Conservation (phyloP, 129 eudicot species). For the Gnaphalium uliginosum region DNA sequence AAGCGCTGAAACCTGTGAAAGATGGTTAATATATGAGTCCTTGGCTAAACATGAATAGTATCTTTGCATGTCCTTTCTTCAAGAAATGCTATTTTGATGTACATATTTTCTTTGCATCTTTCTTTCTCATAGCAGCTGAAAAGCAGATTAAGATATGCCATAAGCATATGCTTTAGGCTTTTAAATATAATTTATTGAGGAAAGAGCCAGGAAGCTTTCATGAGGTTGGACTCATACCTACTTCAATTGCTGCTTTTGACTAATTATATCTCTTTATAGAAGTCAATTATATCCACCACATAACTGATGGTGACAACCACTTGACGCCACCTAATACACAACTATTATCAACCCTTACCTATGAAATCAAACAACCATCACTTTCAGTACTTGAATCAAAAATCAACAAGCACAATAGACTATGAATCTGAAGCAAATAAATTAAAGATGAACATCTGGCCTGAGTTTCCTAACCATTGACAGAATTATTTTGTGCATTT, state of each 20-base stretch:
- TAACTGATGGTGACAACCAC: constrained; percentile 23
- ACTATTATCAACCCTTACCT: constrained; percentile 1
- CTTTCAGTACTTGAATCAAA: background rate
- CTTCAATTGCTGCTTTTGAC: background rate
- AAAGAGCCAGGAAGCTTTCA: background rate
- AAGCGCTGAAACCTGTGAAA: background rate
- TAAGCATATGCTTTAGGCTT: background rate
- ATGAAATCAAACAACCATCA: constrained; percentile 8
- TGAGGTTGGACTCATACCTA: background rate
- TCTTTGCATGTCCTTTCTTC: no score
- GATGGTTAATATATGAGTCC: background rate
- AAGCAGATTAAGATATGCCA: background rate
- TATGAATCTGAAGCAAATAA: background rate
- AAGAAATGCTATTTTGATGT: background rate
- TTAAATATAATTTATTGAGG: background rate
- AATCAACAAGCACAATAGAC: background rate
- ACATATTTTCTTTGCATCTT: background rate
- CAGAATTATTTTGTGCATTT: constrained; percentile 34
- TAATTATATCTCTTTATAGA: background rate
- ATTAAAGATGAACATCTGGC: constrained; percentile 5
- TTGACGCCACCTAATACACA: constrained; percentile 5
- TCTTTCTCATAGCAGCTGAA: background rate
- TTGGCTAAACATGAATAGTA: background rate
- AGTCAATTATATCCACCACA: background rate
- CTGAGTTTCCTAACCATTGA: constrained; percentile 18